Percentiles rank a stretch among this genome's conserved stretches.
Evolutionary conservation across 2,329 filamentous ascomycete species (phyloP).

Genomic region (Alternaria brassicae): DNA sequence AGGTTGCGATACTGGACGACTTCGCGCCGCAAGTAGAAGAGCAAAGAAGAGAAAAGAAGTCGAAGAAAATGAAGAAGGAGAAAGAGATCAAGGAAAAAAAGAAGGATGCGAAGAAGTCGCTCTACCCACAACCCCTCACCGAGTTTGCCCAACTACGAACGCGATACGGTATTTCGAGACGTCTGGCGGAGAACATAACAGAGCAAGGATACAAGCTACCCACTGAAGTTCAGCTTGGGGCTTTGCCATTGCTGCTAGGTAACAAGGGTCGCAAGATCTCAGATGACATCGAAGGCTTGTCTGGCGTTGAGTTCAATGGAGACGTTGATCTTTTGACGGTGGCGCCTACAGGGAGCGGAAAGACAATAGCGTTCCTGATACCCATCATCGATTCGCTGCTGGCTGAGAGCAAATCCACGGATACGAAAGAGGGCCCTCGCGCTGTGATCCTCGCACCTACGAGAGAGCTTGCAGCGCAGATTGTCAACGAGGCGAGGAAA

Average conservation of each 20-base stretch:
- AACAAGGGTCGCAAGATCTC: conserved; percentile 41
- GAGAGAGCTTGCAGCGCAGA: conserved; percentile 59
- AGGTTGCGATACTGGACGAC: conserved; percentile 75
- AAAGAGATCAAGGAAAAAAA: conserved; percentile 48
- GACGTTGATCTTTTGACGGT: conserved; percentile 82
- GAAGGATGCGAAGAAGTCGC: conserved; percentile 63
- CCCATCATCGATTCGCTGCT: conserved; percentile 79
- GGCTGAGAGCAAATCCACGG: conserved; percentile 33
- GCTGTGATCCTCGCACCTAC: conserved; percentile 59
- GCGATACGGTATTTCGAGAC: conserved; percentile 74
- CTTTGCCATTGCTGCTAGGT: conserved; percentile 77
- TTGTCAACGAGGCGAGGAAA: conserved; percentile 78
- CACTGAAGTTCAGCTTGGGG: conserved; percentile 91
- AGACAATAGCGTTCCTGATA: conserved; percentile 92
- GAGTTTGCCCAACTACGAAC: conserved; percentile 76
- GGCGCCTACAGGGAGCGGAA: conserved; percentile 94
- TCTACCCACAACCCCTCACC: conserved; percentile 81
- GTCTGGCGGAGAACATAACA: conserved; percentile 78
- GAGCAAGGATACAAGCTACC: conserved; percentile 86
- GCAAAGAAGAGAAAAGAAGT: conserved; percentile 63
- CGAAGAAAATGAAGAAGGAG: conserved; percentile 58
- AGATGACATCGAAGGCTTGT: conserved; percentile 50
- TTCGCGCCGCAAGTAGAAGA: conserved; percentile 44
- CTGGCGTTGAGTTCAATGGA: conserved; percentile 33
- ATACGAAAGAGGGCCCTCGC: conserved; percentile 35